phyloP scores from a whole-genome alignment of 1,284 basidiomycete species.

The Ustilago loliicola region DNA sequence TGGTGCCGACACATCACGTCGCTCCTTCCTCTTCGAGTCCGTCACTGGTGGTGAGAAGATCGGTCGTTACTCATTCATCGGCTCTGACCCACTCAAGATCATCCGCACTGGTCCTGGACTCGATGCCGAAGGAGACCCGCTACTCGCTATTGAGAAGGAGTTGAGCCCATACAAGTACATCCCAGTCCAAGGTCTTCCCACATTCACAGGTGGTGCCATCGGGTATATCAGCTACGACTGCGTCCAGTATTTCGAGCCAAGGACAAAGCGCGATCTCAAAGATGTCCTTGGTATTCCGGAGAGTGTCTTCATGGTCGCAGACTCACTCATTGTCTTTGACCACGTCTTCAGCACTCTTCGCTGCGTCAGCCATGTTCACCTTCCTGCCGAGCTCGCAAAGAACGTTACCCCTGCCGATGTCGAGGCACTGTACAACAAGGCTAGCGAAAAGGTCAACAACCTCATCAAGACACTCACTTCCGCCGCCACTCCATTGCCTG shows the following conservation, averaged over 20 bases:
- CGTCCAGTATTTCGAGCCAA: constrained; percentile 89
- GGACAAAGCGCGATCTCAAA: constrained; percentile 75
- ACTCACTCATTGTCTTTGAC: constrained; percentile 94
- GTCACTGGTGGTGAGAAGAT: constrained; percentile 88
- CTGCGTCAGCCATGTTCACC: constrained; percentile 92
- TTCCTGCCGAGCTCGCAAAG: constrained; percentile 75
- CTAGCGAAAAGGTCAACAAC: constrained; percentile 39
- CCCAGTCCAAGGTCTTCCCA: constrained; percentile 88
- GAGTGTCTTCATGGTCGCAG: constrained; percentile 95
- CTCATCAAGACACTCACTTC: constrained; percentile 43
- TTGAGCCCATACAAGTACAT: constrained; percentile 89
- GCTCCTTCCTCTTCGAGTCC: constrained; percentile 73
- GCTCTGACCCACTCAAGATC: constrained; percentile 92
- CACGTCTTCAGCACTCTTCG: constrained; percentile 96
- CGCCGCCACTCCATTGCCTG: constrained; percentile 75
- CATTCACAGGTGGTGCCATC: constrained; percentile 97
- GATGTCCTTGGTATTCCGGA: constrained; percentile 89
- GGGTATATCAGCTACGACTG: constrained; percentile 98
- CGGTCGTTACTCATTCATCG: constrained; percentile 95
- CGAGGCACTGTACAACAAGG: constrained; percentile 49
- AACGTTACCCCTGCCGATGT: constrained; percentile 74
- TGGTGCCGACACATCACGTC: constrained; percentile 78
- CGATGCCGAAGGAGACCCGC: constrained; percentile 87
- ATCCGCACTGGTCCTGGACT: constrained; percentile 88
- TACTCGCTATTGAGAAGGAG: constrained; percentile 85